phyloP scores from a whole-genome alignment of 1,139 yeast genomes.

The Hansenula lynferdii region DNA sequence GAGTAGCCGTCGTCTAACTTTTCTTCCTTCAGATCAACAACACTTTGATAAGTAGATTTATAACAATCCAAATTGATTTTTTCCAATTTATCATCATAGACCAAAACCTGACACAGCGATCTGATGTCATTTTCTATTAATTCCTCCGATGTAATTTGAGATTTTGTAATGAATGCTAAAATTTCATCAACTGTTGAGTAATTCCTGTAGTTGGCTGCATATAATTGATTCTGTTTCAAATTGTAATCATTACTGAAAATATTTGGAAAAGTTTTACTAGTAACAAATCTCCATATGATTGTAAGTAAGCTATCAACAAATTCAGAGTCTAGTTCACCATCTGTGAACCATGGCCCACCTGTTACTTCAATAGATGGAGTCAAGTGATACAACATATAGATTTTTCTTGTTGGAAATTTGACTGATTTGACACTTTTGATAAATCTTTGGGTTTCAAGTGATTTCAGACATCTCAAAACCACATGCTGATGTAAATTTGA shows the following conservation, averaged over 20 bases:
- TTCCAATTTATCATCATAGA: conserved; percentile 84
- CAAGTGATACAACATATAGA: conserved; percentile 88
- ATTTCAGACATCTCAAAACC: conserved; percentile 78
- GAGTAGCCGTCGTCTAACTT: conserved; percentile 29
- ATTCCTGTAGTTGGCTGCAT: conserved; percentile 52
- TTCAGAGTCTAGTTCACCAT: conserved; percentile 89
- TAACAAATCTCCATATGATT: conserved; percentile 85
- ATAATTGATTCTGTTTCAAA: conserved; percentile 27
- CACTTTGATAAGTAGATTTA: conserved; percentile 51
- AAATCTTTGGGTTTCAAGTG: conserved; percentile 76
- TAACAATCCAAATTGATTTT: conserved; percentile 49
- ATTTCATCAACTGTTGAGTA: conserved; percentile 71
- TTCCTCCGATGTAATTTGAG: conserved; percentile 80
- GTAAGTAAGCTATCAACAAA: conserved; percentile 80
- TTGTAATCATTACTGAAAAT: conserved; percentile 42
- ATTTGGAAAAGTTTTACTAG: conserved; percentile 69
- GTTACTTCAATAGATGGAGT: conserved; percentile 96
- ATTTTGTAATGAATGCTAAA: conserved; percentile 65
- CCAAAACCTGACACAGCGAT: conserved; percentile 80
- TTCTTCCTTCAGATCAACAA: conserved; percentile 28
- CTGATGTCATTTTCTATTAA: conserved; percentile 70
- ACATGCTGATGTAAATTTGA: conserved; percentile 93
- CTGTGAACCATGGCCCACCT: conserved; percentile 99
- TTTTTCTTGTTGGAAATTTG: conserved; percentile 93
- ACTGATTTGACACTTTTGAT: conserved; percentile 91